A percentile compares a stretch with the other conserved stretches of the same genome.
These are phyloP conservation scores for Flagelloscypha sp. DNA, from an alignment of 768 basidiomycete genomes.

Conservation along the genomic window DNA sequence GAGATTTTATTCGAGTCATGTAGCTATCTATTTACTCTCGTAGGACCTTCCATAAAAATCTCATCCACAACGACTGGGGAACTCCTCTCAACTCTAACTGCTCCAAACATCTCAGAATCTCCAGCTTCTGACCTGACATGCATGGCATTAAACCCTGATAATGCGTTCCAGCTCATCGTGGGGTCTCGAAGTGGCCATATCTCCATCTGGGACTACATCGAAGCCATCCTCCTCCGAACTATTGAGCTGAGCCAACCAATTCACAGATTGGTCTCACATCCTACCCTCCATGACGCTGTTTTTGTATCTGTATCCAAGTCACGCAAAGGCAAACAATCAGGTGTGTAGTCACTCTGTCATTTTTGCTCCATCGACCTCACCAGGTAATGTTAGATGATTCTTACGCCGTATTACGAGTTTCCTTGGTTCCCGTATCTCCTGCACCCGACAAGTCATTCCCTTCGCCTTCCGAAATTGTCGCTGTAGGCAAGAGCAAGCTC, in stretches of 20 bases:
- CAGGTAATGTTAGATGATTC: conserved; percentile 35
- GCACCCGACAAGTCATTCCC: conserved; percentile 31
- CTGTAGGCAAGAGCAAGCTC: conserved; percentile 60
- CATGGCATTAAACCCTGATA: conserved; percentile 72
- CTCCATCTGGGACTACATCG: conserved; percentile 90
- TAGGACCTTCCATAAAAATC: conserved; percentile 77
- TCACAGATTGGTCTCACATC: conserved; percentile 62
- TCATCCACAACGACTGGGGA: conserved; percentile 72
- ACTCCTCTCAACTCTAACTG: conserved; percentile 75
- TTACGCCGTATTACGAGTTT: conserved; percentile 54
- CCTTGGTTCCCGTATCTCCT: conserved; percentile 40
- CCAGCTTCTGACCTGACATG: conserved; percentile 50
- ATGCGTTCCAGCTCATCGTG: conserved; percentile 84
- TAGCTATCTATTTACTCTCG: conserved; percentile 86
- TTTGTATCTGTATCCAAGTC: conserved; percentile 59
- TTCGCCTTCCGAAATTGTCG: conserved; percentile 40
- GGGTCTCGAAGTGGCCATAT: conserved; percentile 77
- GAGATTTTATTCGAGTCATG: conserved; percentile 4
- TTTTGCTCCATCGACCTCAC: conserved; percentile 1
- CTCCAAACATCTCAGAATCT: conserved; percentile 24
- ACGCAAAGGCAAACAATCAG: conserved; percentile 33
- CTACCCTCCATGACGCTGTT: conserved; percentile 55
- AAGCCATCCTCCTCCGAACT: conserved; percentile 69
- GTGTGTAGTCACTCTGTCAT: conserved; percentile 18
- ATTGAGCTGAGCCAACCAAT: conserved; percentile 66